Evolutionary conservation across 768 basidiomycete species (phyloP).

Genomic region (Termitomyces sp.): DNA sequence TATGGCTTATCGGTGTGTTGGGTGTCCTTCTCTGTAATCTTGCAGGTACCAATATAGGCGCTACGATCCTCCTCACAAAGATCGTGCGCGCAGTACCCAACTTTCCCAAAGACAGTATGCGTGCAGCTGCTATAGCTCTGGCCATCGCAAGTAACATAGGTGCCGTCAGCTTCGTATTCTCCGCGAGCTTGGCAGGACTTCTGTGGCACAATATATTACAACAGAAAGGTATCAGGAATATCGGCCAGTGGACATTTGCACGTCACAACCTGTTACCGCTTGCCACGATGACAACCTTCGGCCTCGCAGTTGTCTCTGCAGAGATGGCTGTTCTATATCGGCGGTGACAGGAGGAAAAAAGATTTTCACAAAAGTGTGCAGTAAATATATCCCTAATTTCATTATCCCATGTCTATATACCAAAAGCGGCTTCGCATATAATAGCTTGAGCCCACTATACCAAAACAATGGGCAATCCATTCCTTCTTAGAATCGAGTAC

Average conservation of each 20-base stretch:
- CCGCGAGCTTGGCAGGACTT: slow-evolving; percentile 86
- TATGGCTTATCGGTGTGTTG: slow-evolving; percentile 19
- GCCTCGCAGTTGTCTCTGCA: slow-evolving; percentile 65
- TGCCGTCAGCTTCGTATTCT: slow-evolving; percentile 89
- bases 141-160: slow-evolving; percentile 90
- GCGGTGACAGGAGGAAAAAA: not conserved
- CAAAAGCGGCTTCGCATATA: not conserved
- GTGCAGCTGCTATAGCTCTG: slow-evolving; percentile 65
- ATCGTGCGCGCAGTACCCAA: slow-evolving; percentile 51
- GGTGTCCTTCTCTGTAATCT: slow-evolving; percentile 20
- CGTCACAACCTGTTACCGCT: slow-evolving; percentile 68
- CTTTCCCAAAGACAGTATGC: slow-evolving; percentile 28
- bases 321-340: slow-evolving; percentile 62
- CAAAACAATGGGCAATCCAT: not conserved
- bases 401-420: not conserved
- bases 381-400: not conserved
- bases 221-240: slow-evolving; percentile 58
- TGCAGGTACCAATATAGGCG: slow-evolving; percentile 21
- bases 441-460: not conserved
- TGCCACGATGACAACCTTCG: slow-evolving; percentile 57
- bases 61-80: slow-evolving; percentile 73
- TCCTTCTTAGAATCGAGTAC: too few relatives aligned
- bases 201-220: slow-evolving; percentile 74
- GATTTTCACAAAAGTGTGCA: not conserved
- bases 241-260: slow-evolving; percentile 62